A percentile compares a stretch with the other conserved stretches of the same genome.
Evolutionary conservation across 2,329 filamentous ascomycete genomes (phyloP).

Genomic region (Aureobasidium mangrovei): DNA sequence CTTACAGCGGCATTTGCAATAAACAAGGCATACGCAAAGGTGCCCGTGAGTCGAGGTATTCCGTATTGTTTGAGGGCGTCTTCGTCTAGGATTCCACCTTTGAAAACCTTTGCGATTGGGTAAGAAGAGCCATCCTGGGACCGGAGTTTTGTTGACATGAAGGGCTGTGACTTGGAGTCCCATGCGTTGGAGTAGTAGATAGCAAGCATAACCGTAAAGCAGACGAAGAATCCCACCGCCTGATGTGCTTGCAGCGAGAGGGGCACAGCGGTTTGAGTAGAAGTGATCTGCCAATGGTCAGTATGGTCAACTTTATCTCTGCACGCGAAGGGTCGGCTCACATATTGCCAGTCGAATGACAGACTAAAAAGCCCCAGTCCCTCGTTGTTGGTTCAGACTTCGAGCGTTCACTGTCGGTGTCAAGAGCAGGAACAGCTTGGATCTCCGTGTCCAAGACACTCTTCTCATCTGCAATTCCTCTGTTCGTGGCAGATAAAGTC

Average conservation of each 20-base stretch:
- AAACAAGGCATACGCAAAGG: conserved; percentile 39
- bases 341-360: conserved; percentile 47
- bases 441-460: not conserved
- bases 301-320: conserved; percentile 8
- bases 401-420: not conserved
- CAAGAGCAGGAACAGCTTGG: not conserved
- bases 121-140: conserved; percentile 30
- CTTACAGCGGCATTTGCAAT: conserved; percentile 46
- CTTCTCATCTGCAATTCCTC: not conserved
- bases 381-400: conserved; percentile 38
- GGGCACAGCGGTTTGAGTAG: conserved; percentile 43
- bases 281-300: conserved; percentile 40
- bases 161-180: conserved; percentile 40
- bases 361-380: conserved; percentile 43
- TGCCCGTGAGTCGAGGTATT: conserved; percentile 40
- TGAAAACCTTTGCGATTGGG: conserved; percentile 35
- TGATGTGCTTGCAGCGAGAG: conserved; percentile 39
- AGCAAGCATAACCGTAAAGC: conserved; percentile 42
- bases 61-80: conserved; percentile 36
- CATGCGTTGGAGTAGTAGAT: conserved; percentile 46
- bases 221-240: conserved; percentile 39
- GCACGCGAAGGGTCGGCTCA: not conserved
- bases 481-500: not conserved
- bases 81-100: conserved; percentile 35
- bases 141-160: conserved; percentile 46